Base-by-base conservation (phyloP, 371 early-diverging fungal genomes). In the Mortierella sp. region DNA sequence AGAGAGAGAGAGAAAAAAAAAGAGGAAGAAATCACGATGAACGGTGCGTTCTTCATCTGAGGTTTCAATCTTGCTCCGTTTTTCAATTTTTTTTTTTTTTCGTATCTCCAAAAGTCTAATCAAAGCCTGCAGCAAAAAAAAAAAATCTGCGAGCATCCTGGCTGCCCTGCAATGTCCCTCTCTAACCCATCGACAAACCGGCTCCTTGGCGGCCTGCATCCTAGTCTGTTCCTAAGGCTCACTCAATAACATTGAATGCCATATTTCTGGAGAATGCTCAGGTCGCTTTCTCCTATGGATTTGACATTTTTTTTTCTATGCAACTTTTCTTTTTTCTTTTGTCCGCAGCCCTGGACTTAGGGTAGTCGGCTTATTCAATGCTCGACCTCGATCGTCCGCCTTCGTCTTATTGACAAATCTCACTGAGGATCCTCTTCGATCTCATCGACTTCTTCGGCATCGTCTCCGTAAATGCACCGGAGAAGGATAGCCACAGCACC, bases 401-500 rank as follows among this genome's bases (percentile, higher is more conserved):
- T 46, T 55, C 48, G 9, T 14, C 60, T 14, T 12, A 28, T 29
- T 11, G n/a, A 4, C 30, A 29, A 29, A 63, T 15, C 16, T 47
- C 16, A 57, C 26, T 64, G 25, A 64, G 45, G 19, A 7, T 19
- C 18, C 21, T 18, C 25, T 57, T 57, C 19, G 12, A n/a, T 21
- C 57, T 23, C 46, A 1, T 25, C 43, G 37, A 19, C 26, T 37
- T 30, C 57, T 21, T 70, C 64, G 1, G 63, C 23, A 15, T 25
- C 61, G 25, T 61, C 28, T 45, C 48, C 73, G 59, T 57, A 79
- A 21, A 79, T 70, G 12, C 79, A 72, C 47, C 69, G 56, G 5
- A 79, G 70, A 25, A 79, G 43, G 5, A 68, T 25, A 2, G 66
- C 64, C 12, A 69, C 67, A 19, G 79, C 79, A 0, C 52, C 67